phyloP scores from a whole-genome alignment of 495 filamentous ascomycete genomes.

The Tuber microsphaerosporum region DNA sequence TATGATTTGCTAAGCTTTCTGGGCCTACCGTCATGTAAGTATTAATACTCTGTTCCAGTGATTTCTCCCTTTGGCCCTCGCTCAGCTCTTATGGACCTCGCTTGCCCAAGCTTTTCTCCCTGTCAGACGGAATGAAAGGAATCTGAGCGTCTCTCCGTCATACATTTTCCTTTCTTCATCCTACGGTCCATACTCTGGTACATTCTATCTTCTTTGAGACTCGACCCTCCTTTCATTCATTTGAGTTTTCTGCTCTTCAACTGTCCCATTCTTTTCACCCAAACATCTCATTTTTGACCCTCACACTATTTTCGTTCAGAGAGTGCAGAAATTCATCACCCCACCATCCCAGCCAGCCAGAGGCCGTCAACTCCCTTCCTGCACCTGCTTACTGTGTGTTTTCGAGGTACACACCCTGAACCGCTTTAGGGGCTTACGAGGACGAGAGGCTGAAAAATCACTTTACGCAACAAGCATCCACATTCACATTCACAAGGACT shows the following conservation, averaged over 20 bases:
- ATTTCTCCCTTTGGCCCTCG: neutral
- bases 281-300: neutral
- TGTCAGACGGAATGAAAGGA: neutral
- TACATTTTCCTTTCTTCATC: neutral
- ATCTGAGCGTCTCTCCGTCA: neutral
- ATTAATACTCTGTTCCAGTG: neutral
- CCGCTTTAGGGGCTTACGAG: constrained; percentile 28
- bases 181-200: neutral
- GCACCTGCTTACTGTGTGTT: constrained; percentile 24
- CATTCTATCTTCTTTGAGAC: neutral
- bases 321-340: constrained; percentile 3
- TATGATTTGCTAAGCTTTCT: neutral
- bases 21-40: neutral
- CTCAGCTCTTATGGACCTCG: neutral
- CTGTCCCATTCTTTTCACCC: neutral
- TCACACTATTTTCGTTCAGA: neutral
- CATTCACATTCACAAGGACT: constrained; percentile 10
- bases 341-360: neutral
- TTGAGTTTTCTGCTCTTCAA: neutral
- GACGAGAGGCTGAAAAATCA: constrained; percentile 29
- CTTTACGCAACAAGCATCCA: constrained; percentile 16
- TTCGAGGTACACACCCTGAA: constrained; percentile 6
- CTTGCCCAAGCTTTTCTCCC: neutral
- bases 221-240: neutral
- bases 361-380: neutral